Evolutionary conservation across 2,329 filamentous ascomycete species (phyloP), one percentile per base, ranked within the genome.

Genomic region (Scopulariopsis brevicaulis): DNA sequence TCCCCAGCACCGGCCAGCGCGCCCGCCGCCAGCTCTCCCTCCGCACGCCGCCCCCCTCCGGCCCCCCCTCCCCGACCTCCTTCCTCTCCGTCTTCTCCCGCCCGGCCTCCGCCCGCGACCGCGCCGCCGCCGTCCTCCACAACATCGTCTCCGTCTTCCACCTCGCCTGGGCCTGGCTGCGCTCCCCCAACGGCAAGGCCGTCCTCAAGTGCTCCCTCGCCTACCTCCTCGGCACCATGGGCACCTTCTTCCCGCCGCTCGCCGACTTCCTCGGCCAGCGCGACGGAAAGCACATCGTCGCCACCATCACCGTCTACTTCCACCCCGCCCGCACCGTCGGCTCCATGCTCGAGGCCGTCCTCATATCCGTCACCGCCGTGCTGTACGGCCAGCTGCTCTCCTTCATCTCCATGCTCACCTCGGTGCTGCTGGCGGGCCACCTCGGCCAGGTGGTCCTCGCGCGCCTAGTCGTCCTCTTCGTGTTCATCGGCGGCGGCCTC

Each of bases 241-340:
- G 86, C 40, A 96, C 92, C 0, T 94, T 96, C 65, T 85, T 90
- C 61, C 82, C 86, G 2, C 79, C 81, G 2, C 77, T 96, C 58
- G 85, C 90, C 18, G 74, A 78, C 8, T 82, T 91, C 59, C 76
- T 96, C 18, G 93, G 93, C 12, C 79, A 86, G 62, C 87, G 91
- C 67, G 92, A 96, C 71, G 90, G 90, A 55, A 96, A 96, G 68
- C 93, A 96, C 71, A 86, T 96, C 67, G 90, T 96, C 56, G 91
- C 91, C 35, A 96, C 93, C 2, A 84, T 96, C 59, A 95, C 90
- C 0, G 92, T 96, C 12, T 97, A 96, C 67, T 97, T 96, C 66
- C 91, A 96, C 69, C 91, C 93, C 4, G 89, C 90, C 6, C 80
- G 93, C 59, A 90, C 90, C 20, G 82, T 86, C 28, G 93, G 93